Conservation (phyloP, 306 rosid genomes). For the Ceratonia siliqua region DNA sequence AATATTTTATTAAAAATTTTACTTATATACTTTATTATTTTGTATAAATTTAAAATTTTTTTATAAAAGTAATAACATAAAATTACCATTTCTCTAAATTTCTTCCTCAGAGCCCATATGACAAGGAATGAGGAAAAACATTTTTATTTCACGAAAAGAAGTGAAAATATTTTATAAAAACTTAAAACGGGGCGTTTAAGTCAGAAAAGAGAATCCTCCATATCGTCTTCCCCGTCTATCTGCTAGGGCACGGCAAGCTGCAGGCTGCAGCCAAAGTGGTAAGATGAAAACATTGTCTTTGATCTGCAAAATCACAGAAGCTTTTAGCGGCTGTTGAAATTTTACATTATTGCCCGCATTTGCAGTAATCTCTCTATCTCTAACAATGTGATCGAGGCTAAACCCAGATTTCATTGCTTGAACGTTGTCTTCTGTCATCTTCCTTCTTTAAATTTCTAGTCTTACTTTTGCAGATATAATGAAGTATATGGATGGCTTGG, state of each 20-base stretch:
- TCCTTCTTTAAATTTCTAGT: not conserved
- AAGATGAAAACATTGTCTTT: too few species aligned
- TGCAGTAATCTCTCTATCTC: not conserved
- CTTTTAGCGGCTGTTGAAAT: not conserved
- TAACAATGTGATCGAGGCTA: not conserved
- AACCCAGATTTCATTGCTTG: not conserved
- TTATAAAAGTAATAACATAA: too few species aligned
- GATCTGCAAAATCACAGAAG: not conserved
- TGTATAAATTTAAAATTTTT: too few species aligned
- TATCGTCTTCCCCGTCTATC: not conserved
- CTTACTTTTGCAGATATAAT: not conserved
- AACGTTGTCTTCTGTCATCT: not conserved
- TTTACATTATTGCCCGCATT: not conserved
- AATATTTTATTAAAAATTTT: too few species aligned
- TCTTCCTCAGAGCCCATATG: too few species aligned
- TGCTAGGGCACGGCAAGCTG: slow-evolving; percentile 19
- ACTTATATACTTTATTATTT: too few species aligned
- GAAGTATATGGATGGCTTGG: not conserved
- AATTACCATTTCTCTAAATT: too few species aligned
- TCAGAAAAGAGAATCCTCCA: not conserved
- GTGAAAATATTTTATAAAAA: too few species aligned
- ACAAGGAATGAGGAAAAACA: too few species aligned
- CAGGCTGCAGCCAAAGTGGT: too few species aligned
- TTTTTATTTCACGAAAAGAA: too few species aligned
- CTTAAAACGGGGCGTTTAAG: slow-evolving; percentile 19